These are phyloP conservation scores for Sanghuangporus baumii DNA, from an alignment of 1,284 basidiomycete genomes.

Conservation along the genomic window DNA sequence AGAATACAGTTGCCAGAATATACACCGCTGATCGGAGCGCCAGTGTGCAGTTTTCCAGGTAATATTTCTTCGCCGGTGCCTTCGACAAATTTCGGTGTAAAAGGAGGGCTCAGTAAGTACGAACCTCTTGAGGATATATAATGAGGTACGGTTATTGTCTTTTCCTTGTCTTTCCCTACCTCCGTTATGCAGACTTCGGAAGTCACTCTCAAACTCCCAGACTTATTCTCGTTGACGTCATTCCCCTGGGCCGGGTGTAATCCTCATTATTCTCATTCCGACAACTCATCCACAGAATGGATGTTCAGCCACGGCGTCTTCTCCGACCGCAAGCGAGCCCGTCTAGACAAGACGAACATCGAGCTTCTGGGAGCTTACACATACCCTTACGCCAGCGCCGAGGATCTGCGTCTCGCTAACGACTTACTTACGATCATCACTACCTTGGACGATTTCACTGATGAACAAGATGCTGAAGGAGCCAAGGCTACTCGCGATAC, in stretches of 20 bases:
- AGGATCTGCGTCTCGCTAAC: conserved; percentile 53
- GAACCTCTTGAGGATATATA: neutral
- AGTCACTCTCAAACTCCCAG: conserved; percentile 6
- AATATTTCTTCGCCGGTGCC: no score
- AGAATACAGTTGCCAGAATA: no score
- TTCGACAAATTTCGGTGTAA: no score
- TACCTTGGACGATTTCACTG: conserved; percentile 64
- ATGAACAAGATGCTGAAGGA: conserved; percentile 54
- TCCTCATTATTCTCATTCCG: conserved; percentile 48
- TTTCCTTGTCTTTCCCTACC: conserved; percentile 9
- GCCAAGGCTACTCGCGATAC: conserved; percentile 49
- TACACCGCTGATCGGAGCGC: no score
- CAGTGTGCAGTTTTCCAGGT: no score
- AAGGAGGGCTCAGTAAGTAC: no score
- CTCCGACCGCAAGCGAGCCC: conserved; percentile 51
- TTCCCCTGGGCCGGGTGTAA: conserved; percentile 28
- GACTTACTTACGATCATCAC: conserved; percentile 65
- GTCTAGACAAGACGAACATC: conserved; percentile 53
- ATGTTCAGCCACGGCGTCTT: conserved; percentile 55
- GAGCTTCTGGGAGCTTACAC: conserved; percentile 58
- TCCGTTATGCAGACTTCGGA: neutral
- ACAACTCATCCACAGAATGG: conserved; percentile 53
- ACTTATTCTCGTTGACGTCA: conserved; percentile 17
- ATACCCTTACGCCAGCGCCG: conserved; percentile 53
- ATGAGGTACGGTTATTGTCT: neutral